Evolutionary conservation across 2,329 filamentous ascomycete species (phyloP).

Genomic region (Penicillium sp.): DNA sequence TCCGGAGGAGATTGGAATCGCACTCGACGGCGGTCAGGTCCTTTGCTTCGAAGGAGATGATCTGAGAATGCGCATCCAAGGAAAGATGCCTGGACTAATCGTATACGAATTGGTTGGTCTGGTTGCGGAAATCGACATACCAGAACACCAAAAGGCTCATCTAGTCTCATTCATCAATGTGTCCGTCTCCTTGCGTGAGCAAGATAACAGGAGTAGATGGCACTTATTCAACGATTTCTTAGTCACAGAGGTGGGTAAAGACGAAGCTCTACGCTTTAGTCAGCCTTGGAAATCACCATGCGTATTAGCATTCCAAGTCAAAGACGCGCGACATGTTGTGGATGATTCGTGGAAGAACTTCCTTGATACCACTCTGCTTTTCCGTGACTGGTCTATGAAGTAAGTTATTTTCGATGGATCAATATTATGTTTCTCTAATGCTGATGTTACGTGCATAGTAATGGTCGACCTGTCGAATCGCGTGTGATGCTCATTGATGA

Average conservation of each 20-base stretch:
- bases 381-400: conserved; percentile 69
- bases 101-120: conserved; percentile 92
- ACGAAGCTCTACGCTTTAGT: conserved; percentile 89
- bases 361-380: conserved; percentile 84
- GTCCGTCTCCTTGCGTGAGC: conserved; percentile 49
- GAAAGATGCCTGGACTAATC: conserved; percentile 77
- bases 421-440: conserved; percentile 1
- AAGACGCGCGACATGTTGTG: conserved; percentile 77
- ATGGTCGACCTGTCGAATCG: conserved; percentile 44
- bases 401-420: conserved; percentile 31
- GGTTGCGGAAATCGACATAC: conserved; percentile 86
- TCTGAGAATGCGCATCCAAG: conserved; percentile 76
- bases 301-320: conserved; percentile 84
- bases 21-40: conserved; percentile 88
- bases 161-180: conserved; percentile 90
- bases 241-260: conserved; percentile 76
- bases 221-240: conserved; percentile 98
- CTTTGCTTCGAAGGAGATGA: conserved; percentile 95
- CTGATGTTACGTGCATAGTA: conserved; percentile 28
- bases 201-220: conserved; percentile 74
- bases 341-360: conserved; percentile 85
- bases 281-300: conserved; percentile 91
- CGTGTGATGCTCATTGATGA: conserved; percentile 47
- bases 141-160: conserved; percentile 84
- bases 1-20: conserved; percentile 90